Conservation (phyloP, 2,329 filamentous ascomycete species). For the Chaetomium strumarium region DNA sequence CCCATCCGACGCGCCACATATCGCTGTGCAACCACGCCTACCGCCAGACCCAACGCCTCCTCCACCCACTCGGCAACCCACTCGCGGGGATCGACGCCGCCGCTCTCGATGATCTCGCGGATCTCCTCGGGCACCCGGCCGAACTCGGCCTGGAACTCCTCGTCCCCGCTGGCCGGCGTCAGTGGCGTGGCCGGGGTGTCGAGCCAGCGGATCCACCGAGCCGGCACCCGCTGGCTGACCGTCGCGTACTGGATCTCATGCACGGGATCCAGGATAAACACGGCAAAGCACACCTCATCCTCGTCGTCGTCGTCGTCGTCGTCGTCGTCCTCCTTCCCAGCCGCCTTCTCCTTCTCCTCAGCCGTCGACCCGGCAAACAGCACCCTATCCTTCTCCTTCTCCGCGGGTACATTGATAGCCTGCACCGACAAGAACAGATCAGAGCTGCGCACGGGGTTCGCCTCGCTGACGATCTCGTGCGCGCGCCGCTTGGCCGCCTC, state of each 20-base stretch:
- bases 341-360: conserved; percentile 49
- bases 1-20: conserved; percentile 96
- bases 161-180: conserved; percentile 48
- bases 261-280: conserved; percentile 80
- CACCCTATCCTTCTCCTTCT: conserved; percentile 48
- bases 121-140: conserved; percentile 72
- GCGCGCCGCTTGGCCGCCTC: conserved; percentile 75
- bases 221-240: conserved; percentile 75
- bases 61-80: conserved; percentile 99
- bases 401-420: conserved; percentile 56
- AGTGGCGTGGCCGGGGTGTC: conserved; percentile 60
- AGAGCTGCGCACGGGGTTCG: conserved; percentile 83
- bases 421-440: conserved; percentile 97
- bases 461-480: conserved; percentile 71
- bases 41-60: conserved; percentile 69
- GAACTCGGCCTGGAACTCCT: conserved; percentile 32
- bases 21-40: conserved; percentile 85
- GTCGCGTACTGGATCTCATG: conserved; percentile 84
- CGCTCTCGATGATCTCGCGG: conserved; percentile 69
- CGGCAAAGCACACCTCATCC: conserved; percentile 64
- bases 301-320: conserved; percentile 48
- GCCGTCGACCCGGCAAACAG: conserved; percentile 60
- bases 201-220: conserved; percentile 85
- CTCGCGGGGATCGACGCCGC: conserved; percentile 82
- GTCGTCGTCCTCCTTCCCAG: no score